These are phyloP conservation scores for Acacia crassicarpa DNA, from an alignment of 306 rosid species.

Conservation along the genomic window DNA sequence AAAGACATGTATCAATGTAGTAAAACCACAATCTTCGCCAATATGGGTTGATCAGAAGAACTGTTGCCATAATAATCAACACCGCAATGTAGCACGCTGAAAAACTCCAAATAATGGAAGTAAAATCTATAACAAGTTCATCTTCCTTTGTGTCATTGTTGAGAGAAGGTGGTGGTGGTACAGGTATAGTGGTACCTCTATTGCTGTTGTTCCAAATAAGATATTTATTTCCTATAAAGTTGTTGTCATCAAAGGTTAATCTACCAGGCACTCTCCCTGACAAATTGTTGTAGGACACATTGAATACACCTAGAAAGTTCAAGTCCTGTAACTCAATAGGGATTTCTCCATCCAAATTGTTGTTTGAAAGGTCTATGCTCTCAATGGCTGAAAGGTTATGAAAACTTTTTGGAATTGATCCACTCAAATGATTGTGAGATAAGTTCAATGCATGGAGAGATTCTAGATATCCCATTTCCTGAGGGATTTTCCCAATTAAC, in stretches of 20 bases:
- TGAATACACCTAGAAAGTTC: not conserved
- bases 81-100: not conserved
- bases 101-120: not conserved
- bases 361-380: not conserved
- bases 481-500: not conserved
- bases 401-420: not conserved
- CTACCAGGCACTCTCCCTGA: not conserved
- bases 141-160: not conserved
- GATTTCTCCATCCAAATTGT: not conserved
- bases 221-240: not conserved
- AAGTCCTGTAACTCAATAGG: not conserved
- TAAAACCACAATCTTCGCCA: not conserved
- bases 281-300: conserved; percentile 9
- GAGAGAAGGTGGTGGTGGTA: not conserved
- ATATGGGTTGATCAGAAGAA: conserved; percentile 14
- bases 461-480: not conserved
- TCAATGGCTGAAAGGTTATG: not conserved
- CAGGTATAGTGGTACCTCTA: not conserved
- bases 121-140: not conserved
- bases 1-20: not conserved
- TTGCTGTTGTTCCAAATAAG: not conserved
- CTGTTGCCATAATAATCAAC: not conserved
- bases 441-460: conserved; percentile 15
- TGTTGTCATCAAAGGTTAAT: not conserved
- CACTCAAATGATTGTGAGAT: conserved; percentile 2